Conservation (phyloP, 2,329 filamentous ascomycete species). For the Aspergillus aculeatus region DNA sequence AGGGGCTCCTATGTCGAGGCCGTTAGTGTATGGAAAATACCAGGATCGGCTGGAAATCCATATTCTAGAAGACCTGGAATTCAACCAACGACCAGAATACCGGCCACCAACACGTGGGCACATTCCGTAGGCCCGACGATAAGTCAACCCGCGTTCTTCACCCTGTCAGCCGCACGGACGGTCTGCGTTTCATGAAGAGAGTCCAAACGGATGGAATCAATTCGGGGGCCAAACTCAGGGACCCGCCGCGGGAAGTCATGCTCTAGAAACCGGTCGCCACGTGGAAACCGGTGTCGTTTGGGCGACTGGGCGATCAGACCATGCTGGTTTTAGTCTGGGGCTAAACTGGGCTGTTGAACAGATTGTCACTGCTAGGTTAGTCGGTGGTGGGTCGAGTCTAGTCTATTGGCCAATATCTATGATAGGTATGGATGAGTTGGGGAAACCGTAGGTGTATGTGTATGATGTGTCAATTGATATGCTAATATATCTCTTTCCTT, state of each 20-base stretch:
- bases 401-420: neutral
- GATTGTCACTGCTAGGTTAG: neutral
- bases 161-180: neutral
- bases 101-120: neutral
- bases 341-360: no score
- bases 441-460: neutral
- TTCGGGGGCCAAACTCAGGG: neutral
- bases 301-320: neutral
- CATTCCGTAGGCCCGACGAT: neutral
- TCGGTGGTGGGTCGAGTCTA: neutral
- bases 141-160: neutral
- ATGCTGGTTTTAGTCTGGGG: neutral
- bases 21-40: neutral
- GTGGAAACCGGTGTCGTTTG: neutral
- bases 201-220: neutral
- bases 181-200: neutral
- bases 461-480: neutral
- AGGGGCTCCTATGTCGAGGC: no score
- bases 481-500: neutral
- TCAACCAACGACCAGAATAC: no score
- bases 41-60: neutral
- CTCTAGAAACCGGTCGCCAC: neutral
- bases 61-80: neutral
- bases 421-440: no score
- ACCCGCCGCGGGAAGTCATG: neutral